Base-by-base conservation (phyloP, 805 yeast genomes). In the Maudiozyma barnettii region DNA sequence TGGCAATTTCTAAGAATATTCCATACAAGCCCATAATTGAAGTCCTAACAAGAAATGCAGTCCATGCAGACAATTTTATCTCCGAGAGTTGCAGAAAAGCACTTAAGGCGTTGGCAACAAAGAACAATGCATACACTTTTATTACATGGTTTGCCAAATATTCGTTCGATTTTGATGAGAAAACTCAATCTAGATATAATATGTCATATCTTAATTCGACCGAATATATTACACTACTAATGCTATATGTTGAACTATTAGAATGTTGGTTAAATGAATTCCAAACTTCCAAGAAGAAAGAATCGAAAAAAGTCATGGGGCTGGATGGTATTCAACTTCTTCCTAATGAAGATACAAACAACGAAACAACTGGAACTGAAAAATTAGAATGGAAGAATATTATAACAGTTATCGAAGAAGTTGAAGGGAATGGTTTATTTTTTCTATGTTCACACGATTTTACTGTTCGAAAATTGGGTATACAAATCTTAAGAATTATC, bases 351-450 rank as follows among this genome's bases (percentile, higher is more conserved):
- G 44, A 41, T 13, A 52, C 51, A 19, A 13, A 46, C 1, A 64
- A 57, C 5, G 64, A 60, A 5, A 49, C 54, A 18, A 57, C 59
- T 7, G 64, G 61, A n/a, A 66, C 74, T 6, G 89, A 84, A 51
- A 85, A 81, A 48, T 63, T 85, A 35, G 91, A 85, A 58, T 72
- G 87, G 75, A 86, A 85, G 54, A 80, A 79, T 42, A 79, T 88
- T 16, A 80, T 87, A 51, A 84, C 96, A 0, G 83, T 85, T 0
- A 82, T 93, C 42, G 98, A 93, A 64, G 97, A 91, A 51, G 86
- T 91, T 9, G 99, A 93, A 65, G 97, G 99, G 0, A 87, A 90
- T 59, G 99, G 96, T 0, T 66, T 93, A 29, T 93, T 87, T 58
- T 91, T 95, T 59, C 69, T 93, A 20, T 86, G 96, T 57, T 86